Conservation (phyloP, 306 rosid genomes). For the Oemleria cerasiformis region DNA sequence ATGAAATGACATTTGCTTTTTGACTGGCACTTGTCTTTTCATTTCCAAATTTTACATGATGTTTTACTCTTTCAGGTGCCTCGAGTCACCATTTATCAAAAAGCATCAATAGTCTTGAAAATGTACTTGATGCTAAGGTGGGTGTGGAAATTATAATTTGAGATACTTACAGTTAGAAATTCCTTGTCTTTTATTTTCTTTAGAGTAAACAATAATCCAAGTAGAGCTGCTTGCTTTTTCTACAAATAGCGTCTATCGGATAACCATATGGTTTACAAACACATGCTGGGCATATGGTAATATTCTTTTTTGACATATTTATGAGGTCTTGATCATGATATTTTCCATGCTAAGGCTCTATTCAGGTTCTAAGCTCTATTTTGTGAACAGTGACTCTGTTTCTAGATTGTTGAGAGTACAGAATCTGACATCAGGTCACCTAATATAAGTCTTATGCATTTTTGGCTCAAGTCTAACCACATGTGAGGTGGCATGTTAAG, state of each 20-base stretch:
- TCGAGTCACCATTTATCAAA: conserved; percentile 57
- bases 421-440: not conserved
- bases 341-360: not conserved
- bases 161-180: not conserved
- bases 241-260: not conserved
- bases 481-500: too few relatives aligned
- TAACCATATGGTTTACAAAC: not conserved
- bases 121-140: conserved; percentile 85
- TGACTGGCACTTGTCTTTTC: not conserved
- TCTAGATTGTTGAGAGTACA: not conserved
- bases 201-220: not conserved
- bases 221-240: not conserved
- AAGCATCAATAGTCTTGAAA: conserved; percentile 91
- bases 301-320: not conserved
- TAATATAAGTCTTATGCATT: too few relatives aligned
- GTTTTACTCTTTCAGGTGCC: conserved; percentile 59
- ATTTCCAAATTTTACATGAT: conserved; percentile 16
- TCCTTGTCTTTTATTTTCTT: not conserved
- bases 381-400: not conserved
- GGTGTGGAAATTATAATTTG: conserved; percentile 28
- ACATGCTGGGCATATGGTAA: not conserved
- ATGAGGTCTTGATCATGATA: not conserved
- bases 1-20: not conserved
- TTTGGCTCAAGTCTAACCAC: too few relatives aligned
- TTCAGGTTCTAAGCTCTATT: not conserved